Base-by-base conservation (phyloP, 495 filamentous ascomycete species). In the Gamarada debralockiae region DNA sequence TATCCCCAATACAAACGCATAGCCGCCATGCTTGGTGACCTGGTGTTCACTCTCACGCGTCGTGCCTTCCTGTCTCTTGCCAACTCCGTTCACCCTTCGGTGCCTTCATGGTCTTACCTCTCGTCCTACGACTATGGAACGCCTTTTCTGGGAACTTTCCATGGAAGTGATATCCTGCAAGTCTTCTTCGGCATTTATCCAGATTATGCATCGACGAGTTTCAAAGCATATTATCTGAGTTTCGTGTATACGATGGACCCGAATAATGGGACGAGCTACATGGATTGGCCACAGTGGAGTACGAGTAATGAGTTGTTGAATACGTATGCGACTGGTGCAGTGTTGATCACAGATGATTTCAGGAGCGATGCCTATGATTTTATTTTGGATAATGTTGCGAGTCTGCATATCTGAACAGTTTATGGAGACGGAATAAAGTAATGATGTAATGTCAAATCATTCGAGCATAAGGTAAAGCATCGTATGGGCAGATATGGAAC, bases 1-100 rank as follows among this genome's bases (percentile, higher is more conserved):
- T 89, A 88, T 59, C 84, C 86, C 0, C 77, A 84, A 58, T 88
- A 80, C 72, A 90, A 90, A 64, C 82, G 84, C 1, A 69, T 89
- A 0, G 81, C 86, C 2, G 85, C 86, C 17, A 82, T 90, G 38
- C 70, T 89, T 0, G 86, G 86, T 24, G 85, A 90, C 55, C 20
- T 55, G 8, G 21, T 21, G 9, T 55, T 55, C 45, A 55, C 45
- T 2, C 36, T 55, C 4, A 50, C 43, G 2, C 33, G 52, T 17
- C 33, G 45, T 1, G 8, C 15, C 2, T 49, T 55, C 23, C 31
- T 55, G 21, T 34, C 85, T 66, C 78, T 59, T 84, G 1, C 75
- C 77, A 22, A 12, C 8, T 22, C 17, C 18, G 17, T 25, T 23
- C 17, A 89, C 76, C 77, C 0, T 68, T 66, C 18, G 1, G 48